Percentiles rank a stretch among this genome's conserved stretches.
phyloP scores from a whole-genome alignment of 2,329 filamentous ascomycete genomes.

The Sclerotiophoma versabilis region DNA sequence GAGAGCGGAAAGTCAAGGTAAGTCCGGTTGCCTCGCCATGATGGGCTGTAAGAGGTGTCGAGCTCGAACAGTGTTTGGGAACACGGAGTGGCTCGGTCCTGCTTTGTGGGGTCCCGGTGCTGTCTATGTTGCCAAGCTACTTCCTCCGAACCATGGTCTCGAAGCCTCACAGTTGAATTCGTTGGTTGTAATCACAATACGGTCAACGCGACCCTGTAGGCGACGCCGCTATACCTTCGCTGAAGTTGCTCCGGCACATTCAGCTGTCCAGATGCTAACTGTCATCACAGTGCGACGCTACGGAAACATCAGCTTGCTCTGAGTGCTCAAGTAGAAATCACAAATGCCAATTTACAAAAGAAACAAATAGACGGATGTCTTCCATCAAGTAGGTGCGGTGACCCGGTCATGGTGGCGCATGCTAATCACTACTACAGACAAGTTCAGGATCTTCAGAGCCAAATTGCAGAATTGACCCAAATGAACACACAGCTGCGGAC shows the following conservation, averaged over 20 bases:
- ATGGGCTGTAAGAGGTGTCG: not conserved
- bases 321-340: slow-evolving; percentile 97
- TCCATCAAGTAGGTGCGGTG: slow-evolving; percentile 78
- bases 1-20: slow-evolving; percentile 77
- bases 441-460: slow-evolving; percentile 94
- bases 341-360: slow-evolving; percentile 98
- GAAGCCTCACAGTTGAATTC: no score
- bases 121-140: not conserved
- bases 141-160: no score
- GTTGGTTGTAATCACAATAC: no score
- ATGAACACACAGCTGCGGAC: slow-evolving; percentile 79
- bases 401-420: not conserved
- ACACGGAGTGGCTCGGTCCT: not conserved
- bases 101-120: not conserved
- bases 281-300: slow-evolving; percentile 81
- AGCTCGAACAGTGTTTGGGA: not conserved
- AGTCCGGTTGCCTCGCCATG: slow-evolving; percentile 6
- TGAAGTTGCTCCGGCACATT: no score
- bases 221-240: no score
- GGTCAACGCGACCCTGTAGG: no score
- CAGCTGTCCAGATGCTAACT: slow-evolving; percentile 20
- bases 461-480: slow-evolving; percentile 79
- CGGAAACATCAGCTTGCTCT: slow-evolving; percentile 93
- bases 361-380: slow-evolving; percentile 98
- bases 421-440: slow-evolving; percentile 61